phyloP scores from a whole-genome alignment of 441 rosid genomes.

The Theobroma grandiflorum region DNA sequence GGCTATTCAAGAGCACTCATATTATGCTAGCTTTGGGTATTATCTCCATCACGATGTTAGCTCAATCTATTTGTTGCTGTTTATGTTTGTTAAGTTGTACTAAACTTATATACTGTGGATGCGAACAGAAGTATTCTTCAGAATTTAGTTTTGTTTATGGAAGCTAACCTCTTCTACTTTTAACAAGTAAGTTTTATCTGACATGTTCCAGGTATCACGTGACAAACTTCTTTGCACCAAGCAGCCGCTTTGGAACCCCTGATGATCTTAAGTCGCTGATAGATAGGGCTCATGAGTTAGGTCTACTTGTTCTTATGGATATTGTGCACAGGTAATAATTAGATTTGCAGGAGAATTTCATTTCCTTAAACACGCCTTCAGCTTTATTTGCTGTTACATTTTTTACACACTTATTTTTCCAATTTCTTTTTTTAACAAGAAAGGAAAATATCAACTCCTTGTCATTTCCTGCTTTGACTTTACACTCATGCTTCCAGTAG shows the following conservation, averaged over 20 bases:
- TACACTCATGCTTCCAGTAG: not conserved
- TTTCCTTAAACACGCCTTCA: constrained; percentile 17
- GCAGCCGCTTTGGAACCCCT: constrained; percentile 99
- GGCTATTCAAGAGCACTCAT: constrained; percentile 99
- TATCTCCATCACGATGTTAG: constrained; percentile 29
- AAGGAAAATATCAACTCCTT: not conserved
- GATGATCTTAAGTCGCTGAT: constrained; percentile 95
- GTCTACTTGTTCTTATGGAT: constrained; percentile 97
- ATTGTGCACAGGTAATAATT: constrained; percentile 87
- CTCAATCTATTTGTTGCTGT: constrained; percentile 5
- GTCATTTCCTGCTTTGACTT: not conserved
- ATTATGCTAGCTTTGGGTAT: constrained; percentile 99
- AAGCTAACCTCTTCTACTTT: constrained; percentile 27
- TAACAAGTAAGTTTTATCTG: constrained; percentile 36
- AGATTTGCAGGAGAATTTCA: constrained; percentile 23
- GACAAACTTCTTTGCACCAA: constrained; percentile 93
- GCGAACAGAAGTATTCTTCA: constrained; percentile 9
- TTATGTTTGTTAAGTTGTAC: constrained; percentile 20
- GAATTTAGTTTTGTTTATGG: constrained; percentile 21
- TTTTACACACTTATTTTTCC: not conserved
- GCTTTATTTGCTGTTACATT: constrained; percentile 11
- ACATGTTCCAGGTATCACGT: constrained; percentile 87
- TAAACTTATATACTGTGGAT: not conserved
- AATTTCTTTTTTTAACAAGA: not conserved
- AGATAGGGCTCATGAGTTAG: constrained; percentile 96